These are phyloP conservation scores for Linnemannia schmuckeri DNA, from an alignment of 192 early-diverging fungal species.

Conservation along the genomic window DNA sequence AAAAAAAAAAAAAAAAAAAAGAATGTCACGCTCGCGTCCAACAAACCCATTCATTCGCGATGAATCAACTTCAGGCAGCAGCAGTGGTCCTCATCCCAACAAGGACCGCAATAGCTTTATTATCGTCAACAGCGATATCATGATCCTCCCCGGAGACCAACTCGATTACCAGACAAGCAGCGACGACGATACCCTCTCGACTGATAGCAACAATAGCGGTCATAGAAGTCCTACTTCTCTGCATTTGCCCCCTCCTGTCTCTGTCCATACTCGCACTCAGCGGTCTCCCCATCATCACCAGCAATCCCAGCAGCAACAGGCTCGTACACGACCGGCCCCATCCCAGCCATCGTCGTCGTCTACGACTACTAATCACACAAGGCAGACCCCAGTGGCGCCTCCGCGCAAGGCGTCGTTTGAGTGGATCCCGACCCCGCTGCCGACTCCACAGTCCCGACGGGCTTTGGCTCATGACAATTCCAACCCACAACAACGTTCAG, in stretches of 20 bases:
- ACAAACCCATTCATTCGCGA: conserved; percentile 6
- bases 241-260: neutral
- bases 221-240: no score
- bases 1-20: neutral
- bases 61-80: neutral
- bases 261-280: neutral
- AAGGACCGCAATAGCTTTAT: conserved; percentile 13
- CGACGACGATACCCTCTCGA: conserved; percentile 4
- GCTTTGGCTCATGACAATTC: neutral
- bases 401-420: neutral
- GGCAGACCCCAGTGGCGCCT: neutral
- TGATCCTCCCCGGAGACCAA: conserved; percentile 25
- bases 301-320: neutral
- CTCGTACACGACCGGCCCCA: neutral
- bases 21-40: conserved; percentile 1
- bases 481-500: neutral
- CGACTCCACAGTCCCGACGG: conserved; percentile 1
- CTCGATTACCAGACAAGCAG: neutral
- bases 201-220: neutral
- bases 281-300: no score
- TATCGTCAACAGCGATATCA: conserved; percentile 49
- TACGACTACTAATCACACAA: neutral
- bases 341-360: neutral
- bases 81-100: conserved; percentile 10
- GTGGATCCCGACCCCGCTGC: neutral